phyloP scores from a whole-genome alignment of 2,329 filamentous ascomycete genomes.

The Colletotrichum somersetense region DNA sequence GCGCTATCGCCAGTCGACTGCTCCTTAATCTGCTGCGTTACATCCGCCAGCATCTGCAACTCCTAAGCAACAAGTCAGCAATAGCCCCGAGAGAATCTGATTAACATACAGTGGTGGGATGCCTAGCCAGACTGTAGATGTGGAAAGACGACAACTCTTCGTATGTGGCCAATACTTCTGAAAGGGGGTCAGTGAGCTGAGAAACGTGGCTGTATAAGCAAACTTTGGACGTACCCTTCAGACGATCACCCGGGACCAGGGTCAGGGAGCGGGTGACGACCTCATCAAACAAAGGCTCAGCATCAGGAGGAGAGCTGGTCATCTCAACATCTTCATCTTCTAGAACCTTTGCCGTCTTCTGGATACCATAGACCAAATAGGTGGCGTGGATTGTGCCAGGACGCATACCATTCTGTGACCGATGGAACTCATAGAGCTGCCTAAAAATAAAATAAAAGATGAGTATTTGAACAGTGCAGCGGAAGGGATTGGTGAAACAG shows the following conservation, averaged over 20 bases:
- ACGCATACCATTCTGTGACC: constrained; percentile 80
- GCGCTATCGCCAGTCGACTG: constrained; percentile 71
- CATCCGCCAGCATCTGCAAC: constrained; percentile 78
- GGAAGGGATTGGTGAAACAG: constrained; percentile 47
- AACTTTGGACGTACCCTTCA: constrained; percentile 67
- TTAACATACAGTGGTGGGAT: constrained; percentile 70
- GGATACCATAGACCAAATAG: constrained; percentile 86
- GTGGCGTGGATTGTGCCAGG: constrained; percentile 86
- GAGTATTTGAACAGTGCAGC: constrained; percentile 28
- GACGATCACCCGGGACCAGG: constrained; percentile 78
- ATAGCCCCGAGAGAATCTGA: accelerated
- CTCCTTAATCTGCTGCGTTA: constrained; percentile 71
- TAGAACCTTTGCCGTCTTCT: constrained; percentile 55
- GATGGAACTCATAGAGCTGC: constrained; percentile 90
- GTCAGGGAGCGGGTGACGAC: constrained; percentile 71
- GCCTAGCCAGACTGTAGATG: constrained; percentile 85
- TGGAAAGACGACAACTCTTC: constrained; percentile 83
- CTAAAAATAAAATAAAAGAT: constrained; percentile 61
- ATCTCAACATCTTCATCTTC: constrained; percentile 77
- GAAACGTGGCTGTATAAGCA: not conserved
- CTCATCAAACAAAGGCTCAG: constrained; percentile 62
- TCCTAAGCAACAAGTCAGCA: constrained; percentile 55
- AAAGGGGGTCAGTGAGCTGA: constrained; percentile 25
- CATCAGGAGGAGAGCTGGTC: constrained; percentile 73
- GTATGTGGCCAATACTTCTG: constrained; percentile 77